These are phyloP conservation scores for Umbelopsis sp. DNA, from an alignment of 192 early-diverging fungal genomes.

Conservation along the genomic window DNA sequence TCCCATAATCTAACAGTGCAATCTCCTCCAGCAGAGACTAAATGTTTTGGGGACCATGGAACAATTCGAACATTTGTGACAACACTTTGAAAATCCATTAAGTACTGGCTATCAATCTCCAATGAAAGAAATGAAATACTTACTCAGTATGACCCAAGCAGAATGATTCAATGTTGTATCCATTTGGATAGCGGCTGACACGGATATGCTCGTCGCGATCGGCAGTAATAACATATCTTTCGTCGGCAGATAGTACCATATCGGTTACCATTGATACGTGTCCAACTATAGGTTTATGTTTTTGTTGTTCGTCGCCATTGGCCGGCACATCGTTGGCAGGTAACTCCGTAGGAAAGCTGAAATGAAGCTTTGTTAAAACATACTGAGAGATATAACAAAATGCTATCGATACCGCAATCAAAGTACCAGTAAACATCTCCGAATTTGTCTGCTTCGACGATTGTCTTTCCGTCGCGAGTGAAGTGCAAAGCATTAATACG, in stretches of 20 bases:
- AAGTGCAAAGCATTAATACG: conserved; percentile 78
- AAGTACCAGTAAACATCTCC: conserved; percentile 88
- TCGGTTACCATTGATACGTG: conserved; percentile 95
- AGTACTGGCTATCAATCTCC: not conserved
- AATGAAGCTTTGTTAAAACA: too few species aligned
- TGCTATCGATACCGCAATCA: not conserved
- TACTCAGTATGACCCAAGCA: conserved; percentile 92
- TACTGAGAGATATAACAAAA: too few species aligned
- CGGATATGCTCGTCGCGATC: conserved; percentile 99
- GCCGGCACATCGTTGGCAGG: conserved; percentile 38
- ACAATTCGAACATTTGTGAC: conserved; percentile 68
- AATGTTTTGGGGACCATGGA: conserved; percentile 54
- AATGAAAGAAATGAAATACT: conserved; percentile 7
- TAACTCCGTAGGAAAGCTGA: conserved; percentile 29
- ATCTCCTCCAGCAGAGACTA: conserved; percentile 89
- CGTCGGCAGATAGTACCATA: conserved; percentile 69
- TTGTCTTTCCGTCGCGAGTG: conserved; percentile 56
- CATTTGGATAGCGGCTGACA: conserved; percentile 87
- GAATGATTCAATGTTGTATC: conserved; percentile 87
- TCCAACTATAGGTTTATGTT: conserved; percentile 67
- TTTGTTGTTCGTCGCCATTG: conserved; percentile 27
- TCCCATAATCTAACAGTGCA: conserved; percentile 79
- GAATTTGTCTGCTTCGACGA: conserved; percentile 92
- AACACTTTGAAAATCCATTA: conserved; percentile 51
- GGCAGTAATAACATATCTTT: conserved; percentile 79